Conservation (phyloP, 106 monocot genomes). For the Amphibolis antarctica region DNA sequence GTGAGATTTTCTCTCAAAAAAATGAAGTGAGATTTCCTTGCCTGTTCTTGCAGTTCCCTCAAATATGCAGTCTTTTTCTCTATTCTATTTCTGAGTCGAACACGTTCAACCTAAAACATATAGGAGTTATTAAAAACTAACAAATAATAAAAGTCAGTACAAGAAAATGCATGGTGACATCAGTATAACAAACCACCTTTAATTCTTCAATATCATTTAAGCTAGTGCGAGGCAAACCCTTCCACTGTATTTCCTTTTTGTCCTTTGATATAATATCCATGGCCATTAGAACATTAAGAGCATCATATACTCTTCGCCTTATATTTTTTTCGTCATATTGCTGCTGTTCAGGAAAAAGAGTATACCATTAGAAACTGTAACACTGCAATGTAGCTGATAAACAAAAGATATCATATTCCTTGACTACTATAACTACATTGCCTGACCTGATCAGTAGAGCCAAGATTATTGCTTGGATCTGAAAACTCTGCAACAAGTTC, state of each 20-base stretch:
- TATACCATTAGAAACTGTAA: neutral
- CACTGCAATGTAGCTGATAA: neutral
- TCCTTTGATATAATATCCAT: constrained; percentile 97
- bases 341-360: constrained; percentile 39
- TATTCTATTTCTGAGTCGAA: constrained; percentile 46
- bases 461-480: constrained; percentile 45
- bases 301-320: constrained; percentile 84
- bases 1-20: no score
- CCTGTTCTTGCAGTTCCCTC: constrained; percentile 77
- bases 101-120: constrained; percentile 31
- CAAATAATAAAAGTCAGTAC: neutral
- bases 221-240: constrained; percentile 84
- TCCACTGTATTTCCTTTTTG: constrained; percentile 96
- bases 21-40: constrained; percentile 15
- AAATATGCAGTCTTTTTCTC: constrained; percentile 73
- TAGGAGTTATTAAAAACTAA: neutral
- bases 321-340: constrained; percentile 96
- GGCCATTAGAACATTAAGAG: constrained; percentile 81
- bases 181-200: constrained; percentile 31
- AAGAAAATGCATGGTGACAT: neutral
- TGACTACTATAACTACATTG: neutral
- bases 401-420: neutral
- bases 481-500: constrained; percentile 88
- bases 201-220: constrained; percentile 71
- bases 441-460: constrained; percentile 55